A percentile compares a stretch with the other conserved stretches of the same genome.
These are phyloP conservation scores for Suillus ampliporus DNA, from an alignment of 768 basidiomycete species.

Conservation along the genomic window DNA sequence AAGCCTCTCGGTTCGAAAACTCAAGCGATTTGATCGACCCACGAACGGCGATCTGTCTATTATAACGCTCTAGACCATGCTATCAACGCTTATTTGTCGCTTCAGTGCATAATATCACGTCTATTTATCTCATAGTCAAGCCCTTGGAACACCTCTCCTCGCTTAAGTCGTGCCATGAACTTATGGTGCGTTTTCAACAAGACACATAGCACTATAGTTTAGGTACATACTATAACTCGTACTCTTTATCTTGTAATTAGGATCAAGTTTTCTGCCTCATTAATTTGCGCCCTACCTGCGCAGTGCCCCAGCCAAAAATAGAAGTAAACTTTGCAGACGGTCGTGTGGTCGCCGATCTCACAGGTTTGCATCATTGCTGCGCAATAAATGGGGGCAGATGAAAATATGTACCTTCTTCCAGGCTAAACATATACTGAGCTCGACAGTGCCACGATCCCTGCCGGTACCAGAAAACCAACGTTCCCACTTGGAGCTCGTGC, in stretches of 20 bases:
- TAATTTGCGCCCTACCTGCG: background rate
- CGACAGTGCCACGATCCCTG: background rate
- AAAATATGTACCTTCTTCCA: background rate
- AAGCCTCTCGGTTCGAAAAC: background rate
- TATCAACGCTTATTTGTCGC: background rate
- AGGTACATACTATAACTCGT: background rate
- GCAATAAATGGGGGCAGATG: background rate
- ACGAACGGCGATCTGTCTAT: background rate
- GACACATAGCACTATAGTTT: background rate
- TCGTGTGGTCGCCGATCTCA: no score
- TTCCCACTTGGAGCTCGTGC: background rate
- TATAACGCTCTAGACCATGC: background rate
- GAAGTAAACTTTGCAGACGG: background rate
- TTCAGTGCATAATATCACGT: background rate
- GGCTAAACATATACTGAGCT: background rate
- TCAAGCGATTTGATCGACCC: background rate
- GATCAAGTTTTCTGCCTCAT: slow-evolving; percentile 1
- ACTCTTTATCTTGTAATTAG: background rate
- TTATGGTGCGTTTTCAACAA: background rate
- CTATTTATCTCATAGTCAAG: background rate
- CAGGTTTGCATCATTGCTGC: slow-evolving; percentile 7
- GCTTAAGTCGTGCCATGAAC: background rate
- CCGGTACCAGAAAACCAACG: background rate
- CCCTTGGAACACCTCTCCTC: background rate
- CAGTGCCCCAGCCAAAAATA: background rate